These are phyloP conservation scores for Vanderwaltozyma verrucispora DNA, from an alignment of 805 yeast genomes.

Conservation along the genomic window DNA sequence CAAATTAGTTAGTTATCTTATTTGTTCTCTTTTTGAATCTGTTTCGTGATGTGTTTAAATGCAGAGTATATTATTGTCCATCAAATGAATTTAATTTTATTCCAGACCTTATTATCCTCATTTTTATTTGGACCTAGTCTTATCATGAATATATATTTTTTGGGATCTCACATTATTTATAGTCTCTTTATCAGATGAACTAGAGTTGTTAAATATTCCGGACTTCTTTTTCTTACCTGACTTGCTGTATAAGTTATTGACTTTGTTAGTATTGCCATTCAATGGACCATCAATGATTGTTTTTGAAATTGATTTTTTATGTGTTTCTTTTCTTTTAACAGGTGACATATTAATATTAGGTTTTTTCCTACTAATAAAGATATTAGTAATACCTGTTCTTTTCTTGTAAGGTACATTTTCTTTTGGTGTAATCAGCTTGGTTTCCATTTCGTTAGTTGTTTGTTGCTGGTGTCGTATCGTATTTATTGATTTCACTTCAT, in stretches of 20 bases:
- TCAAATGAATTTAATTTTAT: too few species aligned
- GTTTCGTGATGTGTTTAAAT: too few species aligned
- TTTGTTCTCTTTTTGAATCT: too few species aligned
- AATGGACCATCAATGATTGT: neutral
- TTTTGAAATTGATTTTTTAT: neutral
- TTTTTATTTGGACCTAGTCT: neutral
- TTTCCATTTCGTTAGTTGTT: too few species aligned
- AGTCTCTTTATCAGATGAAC: neutral
- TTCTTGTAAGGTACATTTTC: conserved; percentile 2
- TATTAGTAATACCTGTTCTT: conserved; percentile 12
- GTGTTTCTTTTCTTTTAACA: neutral
- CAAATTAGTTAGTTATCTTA: too few species aligned
- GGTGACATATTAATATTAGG: conserved; percentile 3
- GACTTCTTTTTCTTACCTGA: conserved; percentile 13
- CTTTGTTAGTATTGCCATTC: neutral
- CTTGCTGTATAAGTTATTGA: neutral
- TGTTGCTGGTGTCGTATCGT: too few species aligned
- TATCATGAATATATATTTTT: conserved; percentile 1
- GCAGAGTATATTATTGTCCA: too few species aligned
- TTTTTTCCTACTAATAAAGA: conserved; percentile 12
- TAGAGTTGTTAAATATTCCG: conserved; percentile 9
- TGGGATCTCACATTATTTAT: neutral
- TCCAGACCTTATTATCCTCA: too few species aligned
- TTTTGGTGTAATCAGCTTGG: neutral
- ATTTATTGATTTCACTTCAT: too few species aligned